Evolutionary conservation across 2,329 filamentous ascomycete genomes (phyloP), one percentile per base, ranked within the genome.

Genomic region (Phyllosticta citrichinensis): DNA sequence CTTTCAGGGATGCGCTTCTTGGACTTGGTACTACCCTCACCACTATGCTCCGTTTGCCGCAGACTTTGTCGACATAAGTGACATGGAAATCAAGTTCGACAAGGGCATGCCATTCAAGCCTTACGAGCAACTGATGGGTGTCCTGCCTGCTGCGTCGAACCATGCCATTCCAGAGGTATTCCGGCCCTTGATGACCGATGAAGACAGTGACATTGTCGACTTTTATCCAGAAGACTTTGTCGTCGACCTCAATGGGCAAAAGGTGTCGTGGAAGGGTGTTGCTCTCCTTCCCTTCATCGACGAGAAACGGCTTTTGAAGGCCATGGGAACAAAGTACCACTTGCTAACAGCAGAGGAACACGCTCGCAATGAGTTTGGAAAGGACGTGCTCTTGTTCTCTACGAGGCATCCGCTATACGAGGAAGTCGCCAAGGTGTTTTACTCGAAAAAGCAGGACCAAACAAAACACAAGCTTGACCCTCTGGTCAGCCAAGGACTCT

Each of bases 1-100:
- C 73, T 96, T 97, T 74, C 94, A 99, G 74, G 94, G 94, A 25
- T 99, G 94, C 68, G 91, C 94, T 22, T 97, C 91, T 0, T 99
- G 95, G 94, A 95, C 93, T 58, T 99, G 94, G 94, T 99, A 94
- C 73, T 99, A 97, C 70, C 94, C 94, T 0, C 96, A 97, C 70
- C 94, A 99, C 72, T 99, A 99, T 71, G 95, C 94, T 1, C 94
- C 95, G 3, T 99, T 99, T 71, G 94, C 94, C 2, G 89, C 91
- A 58, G 94, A 99, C 73, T 99, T 99, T 73, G 87, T 88, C 62
- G 87, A 92, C 61, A 80, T 99, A 54, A 83, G 81, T 58, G 86
- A 91, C 66, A 85, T 96, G 80, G 81, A 88, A 33, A 84, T 96
- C 65, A 79, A 82, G 19, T 99, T 99, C 67, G 83, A 90, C 62